Evolutionary conservation across 805 yeast species (phyloP).

Genomic region (Lipomyces mesembrius): DNA sequence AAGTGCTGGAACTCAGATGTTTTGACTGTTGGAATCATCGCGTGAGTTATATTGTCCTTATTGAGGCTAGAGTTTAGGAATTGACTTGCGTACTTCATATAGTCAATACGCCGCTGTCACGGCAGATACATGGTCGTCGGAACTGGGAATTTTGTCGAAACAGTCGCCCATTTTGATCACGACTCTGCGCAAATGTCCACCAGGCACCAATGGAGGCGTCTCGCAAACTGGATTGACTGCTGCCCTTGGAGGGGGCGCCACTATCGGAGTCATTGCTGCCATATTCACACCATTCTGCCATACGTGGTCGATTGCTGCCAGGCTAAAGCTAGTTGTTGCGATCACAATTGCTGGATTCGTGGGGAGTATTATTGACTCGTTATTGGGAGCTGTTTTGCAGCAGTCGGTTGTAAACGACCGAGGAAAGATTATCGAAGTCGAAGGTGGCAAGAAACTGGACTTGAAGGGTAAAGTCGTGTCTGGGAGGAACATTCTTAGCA

Average conservation of each 20-base stretch:
- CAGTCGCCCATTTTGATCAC: constrained; percentile 50
- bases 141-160: constrained; percentile 51
- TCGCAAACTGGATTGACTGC: constrained; percentile 48
- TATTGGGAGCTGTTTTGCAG: constrained; percentile 52
- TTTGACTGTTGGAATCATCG: constrained; percentile 42
- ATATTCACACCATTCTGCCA: constrained; percentile 39
- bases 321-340: constrained; percentile 40
- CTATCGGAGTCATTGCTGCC: constrained; percentile 45
- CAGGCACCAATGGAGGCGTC: constrained; percentile 56
- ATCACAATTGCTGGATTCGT: constrained; percentile 46
- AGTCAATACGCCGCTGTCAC: constrained; percentile 52
- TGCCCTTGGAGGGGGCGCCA: constrained; percentile 48
- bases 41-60: constrained; percentile 22
- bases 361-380: constrained; percentile 51
- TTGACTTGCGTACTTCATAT: background rate
- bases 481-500: constrained; percentile 49
- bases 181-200: constrained; percentile 50
- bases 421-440: constrained; percentile 48
- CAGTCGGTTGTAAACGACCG: constrained; percentile 45
- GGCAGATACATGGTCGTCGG: constrained; percentile 56
- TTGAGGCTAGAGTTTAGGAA: background rate
- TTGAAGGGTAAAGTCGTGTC: constrained; percentile 42
- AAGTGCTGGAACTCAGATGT: constrained; percentile 19
- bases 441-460: constrained; percentile 39
- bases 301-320: constrained; percentile 29